A percentile compares a stretch with the other conserved stretches of the same genome.
Conservation (phyloP, 2,329 filamentous ascomycete genomes). For the Fusarium annulatum region DNA sequence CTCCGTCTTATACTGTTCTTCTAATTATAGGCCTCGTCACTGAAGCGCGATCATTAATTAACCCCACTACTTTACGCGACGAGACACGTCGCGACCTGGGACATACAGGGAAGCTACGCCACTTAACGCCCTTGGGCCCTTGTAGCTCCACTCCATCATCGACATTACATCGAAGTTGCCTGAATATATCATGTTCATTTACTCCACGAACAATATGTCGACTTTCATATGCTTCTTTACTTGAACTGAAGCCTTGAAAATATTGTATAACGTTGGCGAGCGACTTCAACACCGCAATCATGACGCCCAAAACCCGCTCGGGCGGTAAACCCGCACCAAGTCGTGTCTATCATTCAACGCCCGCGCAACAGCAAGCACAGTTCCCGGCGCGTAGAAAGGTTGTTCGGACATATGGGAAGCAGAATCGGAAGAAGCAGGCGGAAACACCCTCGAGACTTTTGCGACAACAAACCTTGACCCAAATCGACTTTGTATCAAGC, state of each 20-base stretch:
- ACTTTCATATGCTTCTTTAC: neutral
- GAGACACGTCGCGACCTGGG: slow-evolving; percentile 34
- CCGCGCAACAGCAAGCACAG: slow-evolving; percentile 52
- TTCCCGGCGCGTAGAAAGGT: slow-evolving; percentile 52
- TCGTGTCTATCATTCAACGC: slow-evolving; percentile 54
- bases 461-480: slow-evolving; percentile 57
- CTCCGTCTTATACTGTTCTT: neutral
- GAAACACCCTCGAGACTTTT: slow-evolving; percentile 36
- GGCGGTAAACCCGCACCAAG: slow-evolving; percentile 51
- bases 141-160: slow-evolving; percentile 35
- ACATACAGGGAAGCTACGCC: slow-evolving; percentile 26
- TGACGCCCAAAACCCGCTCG: slow-evolving; percentile 55
- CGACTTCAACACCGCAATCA: slow-evolving; percentile 22
- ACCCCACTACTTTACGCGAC: slow-evolving; percentile 39
- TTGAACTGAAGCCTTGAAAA: neutral
- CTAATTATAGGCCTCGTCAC: slow-evolving; percentile 8
- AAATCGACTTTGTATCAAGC: slow-evolving; percentile 54
- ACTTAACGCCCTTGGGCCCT: slow-evolving; percentile 26
- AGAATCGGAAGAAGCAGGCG: slow-evolving; percentile 36
- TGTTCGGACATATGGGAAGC: slow-evolving; percentile 51
- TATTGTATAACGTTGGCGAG: neutral
- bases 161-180: slow-evolving; percentile 15
- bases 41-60: neutral
- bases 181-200: neutral
- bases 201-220: slow-evolving; percentile 15